phyloP scores from a whole-genome alignment of 1,139 yeast genomes.

The Zygosaccharomyces pseudobailii region DNA sequence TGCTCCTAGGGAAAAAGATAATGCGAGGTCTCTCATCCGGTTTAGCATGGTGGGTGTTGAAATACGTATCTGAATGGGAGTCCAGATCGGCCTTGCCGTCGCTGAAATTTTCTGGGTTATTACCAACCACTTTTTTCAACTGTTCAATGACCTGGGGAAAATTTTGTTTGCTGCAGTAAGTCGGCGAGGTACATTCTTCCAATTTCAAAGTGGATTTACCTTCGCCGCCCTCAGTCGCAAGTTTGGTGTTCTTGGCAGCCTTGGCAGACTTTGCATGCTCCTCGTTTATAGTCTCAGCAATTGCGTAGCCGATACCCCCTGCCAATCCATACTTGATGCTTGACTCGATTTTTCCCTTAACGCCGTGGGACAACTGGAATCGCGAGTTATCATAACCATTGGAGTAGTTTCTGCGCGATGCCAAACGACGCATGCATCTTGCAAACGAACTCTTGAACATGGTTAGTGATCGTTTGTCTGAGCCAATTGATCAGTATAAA shows the following conservation, averaged over 20 bases:
- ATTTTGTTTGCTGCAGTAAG: conserved; percentile 20
- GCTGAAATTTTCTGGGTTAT: conserved; percentile 24
- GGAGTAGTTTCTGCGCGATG: background rate
- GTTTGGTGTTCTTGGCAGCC: background rate
- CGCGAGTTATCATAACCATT: background rate
- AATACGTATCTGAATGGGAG: conserved; percentile 57
- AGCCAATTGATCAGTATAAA: background rate
- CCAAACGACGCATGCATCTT: background rate
- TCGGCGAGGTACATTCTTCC: conserved; percentile 19
- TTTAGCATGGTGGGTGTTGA: conserved; percentile 58
- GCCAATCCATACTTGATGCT: conserved; percentile 6
- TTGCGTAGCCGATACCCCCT: conserved; percentile 11
- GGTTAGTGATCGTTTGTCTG: background rate
- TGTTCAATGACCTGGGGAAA: conserved; percentile 17
- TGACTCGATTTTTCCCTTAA: background rate
- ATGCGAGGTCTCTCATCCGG: conserved; percentile 48
- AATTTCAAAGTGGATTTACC: conserved; percentile 21
- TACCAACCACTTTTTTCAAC: conserved; percentile 22
- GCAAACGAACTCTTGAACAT: background rate
- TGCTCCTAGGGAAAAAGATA: conserved; percentile 59
- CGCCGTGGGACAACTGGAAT: background rate
- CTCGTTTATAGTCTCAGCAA: conserved; percentile 5
- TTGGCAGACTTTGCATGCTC: background rate
- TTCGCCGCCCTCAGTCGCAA: background rate
- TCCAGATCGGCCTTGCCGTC: conserved; percentile 33